phyloP scores from a whole-genome alignment of 1,284 basidiomycete genomes.

The Leccinum fallax region DNA sequence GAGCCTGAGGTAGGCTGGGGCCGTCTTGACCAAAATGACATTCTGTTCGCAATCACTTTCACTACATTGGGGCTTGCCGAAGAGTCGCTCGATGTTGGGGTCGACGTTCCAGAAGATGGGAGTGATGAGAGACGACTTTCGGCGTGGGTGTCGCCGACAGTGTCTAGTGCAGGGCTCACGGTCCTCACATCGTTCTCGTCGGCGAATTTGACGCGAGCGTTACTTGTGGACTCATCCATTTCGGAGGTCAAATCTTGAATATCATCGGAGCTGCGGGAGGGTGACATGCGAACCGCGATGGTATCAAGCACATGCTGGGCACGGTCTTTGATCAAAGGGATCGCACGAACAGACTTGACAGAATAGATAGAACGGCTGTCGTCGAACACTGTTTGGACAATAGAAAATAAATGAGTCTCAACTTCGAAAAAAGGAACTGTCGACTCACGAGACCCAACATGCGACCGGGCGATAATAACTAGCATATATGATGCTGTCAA shows the following conservation, averaged over 20 bases:
- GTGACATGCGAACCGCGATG: slow-evolving; percentile 52
- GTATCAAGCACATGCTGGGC: slow-evolving; percentile 54
- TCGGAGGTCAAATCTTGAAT: slow-evolving; percentile 27
- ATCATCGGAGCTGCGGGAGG: slow-evolving; percentile 45
- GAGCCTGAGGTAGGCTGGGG: slow-evolving; percentile 34
- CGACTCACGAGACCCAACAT: slow-evolving; percentile 67
- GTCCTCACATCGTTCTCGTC: slow-evolving; percentile 45
- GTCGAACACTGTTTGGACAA: slow-evolving; percentile 55
- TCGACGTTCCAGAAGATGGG: slow-evolving; percentile 56
- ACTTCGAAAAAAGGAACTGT: slow-evolving; percentile 4
- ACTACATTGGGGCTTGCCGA: slow-evolving; percentile 52
- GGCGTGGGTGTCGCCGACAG: slow-evolving; percentile 14
- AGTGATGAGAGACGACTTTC: slow-evolving; percentile 39
- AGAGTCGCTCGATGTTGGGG: slow-evolving; percentile 53
- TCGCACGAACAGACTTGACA: slow-evolving; percentile 65
- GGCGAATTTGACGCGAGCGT: slow-evolving; percentile 53
- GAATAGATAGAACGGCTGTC: slow-evolving; percentile 59
- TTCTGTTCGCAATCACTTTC: slow-evolving; percentile 60
- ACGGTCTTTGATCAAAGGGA: slow-evolving; percentile 64
- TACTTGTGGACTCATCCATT: slow-evolving; percentile 17
- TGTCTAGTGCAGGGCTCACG: slow-evolving; percentile 37
- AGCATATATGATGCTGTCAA: slow-evolving; percentile 68
- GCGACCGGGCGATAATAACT: slow-evolving; percentile 60
- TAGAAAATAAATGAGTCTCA: slow-evolving; percentile 8
- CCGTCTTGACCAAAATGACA: slow-evolving; percentile 73